These are phyloP conservation scores for Podila verticillata DNA, from an alignment of 192 early-diverging fungal genomes.

Conservation along the genomic window DNA sequence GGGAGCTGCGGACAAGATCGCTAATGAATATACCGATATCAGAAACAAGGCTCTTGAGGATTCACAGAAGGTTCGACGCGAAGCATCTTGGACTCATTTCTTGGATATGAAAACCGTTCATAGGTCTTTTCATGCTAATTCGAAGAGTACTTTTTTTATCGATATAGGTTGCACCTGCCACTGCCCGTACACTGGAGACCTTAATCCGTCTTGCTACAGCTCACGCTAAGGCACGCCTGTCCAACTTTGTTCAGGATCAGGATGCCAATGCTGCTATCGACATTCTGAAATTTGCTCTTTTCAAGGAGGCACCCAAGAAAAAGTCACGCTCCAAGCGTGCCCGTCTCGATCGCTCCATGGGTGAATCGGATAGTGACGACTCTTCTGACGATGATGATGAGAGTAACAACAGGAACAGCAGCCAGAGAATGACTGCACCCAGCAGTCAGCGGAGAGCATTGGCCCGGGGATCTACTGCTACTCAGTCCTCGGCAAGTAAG, in stretches of 20 bases:
- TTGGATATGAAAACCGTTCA: not conserved
- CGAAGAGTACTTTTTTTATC: constrained; percentile 1
- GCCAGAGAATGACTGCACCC: constrained; percentile 1
- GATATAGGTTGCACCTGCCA: constrained; percentile 89
- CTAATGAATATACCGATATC: constrained; percentile 83
- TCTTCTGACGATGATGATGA: constrained; percentile 56
- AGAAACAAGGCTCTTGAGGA: constrained; percentile 79
- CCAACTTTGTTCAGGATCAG: constrained; percentile 77
- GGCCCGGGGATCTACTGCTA: too few relatives aligned
- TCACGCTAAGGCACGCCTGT: constrained; percentile 93
- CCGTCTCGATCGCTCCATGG: constrained; percentile 37
- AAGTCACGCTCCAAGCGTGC: constrained; percentile 58
- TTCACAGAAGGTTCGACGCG: constrained; percentile 66
- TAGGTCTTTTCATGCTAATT: not conserved
- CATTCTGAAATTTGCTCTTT: constrained; percentile 90
- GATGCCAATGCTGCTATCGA: constrained; percentile 88
- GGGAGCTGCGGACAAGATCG: constrained; percentile 87
- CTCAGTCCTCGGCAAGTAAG: constrained; percentile 8
- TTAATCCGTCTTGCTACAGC: constrained; percentile 96
- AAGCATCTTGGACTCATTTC: constrained; percentile 41
- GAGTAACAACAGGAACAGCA: constrained; percentile 20
- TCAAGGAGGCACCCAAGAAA: constrained; percentile 82
- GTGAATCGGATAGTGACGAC: constrained; percentile 55
- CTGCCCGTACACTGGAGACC: constrained; percentile 97
- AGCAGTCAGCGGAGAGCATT: constrained; percentile 11